Evolutionary conservation across 139 green algal genomes (phyloP), one percentile per base, ranked within the genome.

Genomic region (Asterochloris erici): DNA sequence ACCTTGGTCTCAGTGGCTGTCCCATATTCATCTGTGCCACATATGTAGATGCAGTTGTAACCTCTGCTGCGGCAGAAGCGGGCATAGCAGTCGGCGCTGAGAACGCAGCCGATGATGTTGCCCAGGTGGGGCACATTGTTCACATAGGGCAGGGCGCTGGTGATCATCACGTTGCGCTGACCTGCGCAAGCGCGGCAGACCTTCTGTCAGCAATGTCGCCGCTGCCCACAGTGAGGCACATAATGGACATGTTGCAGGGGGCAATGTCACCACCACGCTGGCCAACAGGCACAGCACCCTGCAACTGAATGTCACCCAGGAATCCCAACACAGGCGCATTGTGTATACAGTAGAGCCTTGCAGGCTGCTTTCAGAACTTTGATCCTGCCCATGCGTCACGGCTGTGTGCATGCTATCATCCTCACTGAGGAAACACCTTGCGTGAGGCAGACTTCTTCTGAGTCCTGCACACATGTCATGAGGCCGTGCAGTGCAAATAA

Each of bases 71-170:
- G 90, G 83, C 92, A 96, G 89, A 92, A 98, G n/a, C 96, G 90
- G 9, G 96, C 94, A 83, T 98, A 99, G 78, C 92, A 92, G 84
- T 99, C 96, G 0, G 96, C 96, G 28, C 86, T 95, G n/a, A 99
- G 88, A 69, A 99, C 96, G 84, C 95, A 98, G 62, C 96, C 96
- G 69, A 99, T 98, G 88, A 99, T 99, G 93, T 99, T 99, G 76
- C 96, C 96, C 74, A 99, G 90, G 85, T 99, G 96, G 0, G 96
- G 96, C 78, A 99, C 96, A 86, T 99, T 99, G 90, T 99, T 99
- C n/a, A 99, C 96, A 82, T 99, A 99, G 0, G 96, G 96, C 84
- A 99, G 91, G 11, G 96, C 96, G 60, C 86, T 95, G 10, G 96
- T 99, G 87, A 99, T 96, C 23, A 94, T 73, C 19, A 95, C 81